A percentile compares a stretch with the other conserved stretches of the same genome.
Conservation (phyloP, 768 basidiomycete genomes). For the Tricholoma flavovirens region DNA sequence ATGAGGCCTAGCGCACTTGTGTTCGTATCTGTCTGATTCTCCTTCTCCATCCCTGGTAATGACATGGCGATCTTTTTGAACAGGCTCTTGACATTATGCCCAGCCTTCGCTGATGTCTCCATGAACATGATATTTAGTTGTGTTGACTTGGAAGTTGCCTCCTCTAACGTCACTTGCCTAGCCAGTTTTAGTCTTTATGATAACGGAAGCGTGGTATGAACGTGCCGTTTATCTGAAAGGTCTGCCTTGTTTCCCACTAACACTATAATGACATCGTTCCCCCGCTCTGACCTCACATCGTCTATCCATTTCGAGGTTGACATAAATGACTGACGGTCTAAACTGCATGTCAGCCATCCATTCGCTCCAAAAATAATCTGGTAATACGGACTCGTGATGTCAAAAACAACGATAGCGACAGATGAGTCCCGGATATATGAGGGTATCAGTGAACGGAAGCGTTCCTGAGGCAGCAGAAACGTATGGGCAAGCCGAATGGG, state of each 20-base stretch:
- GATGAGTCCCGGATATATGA: slow-evolving; percentile 99
- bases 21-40: slow-evolving; percentile 52
- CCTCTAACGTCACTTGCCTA: slow-evolving; percentile 98
- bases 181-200: slow-evolving; percentile 6
- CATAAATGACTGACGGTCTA: slow-evolving; percentile 95
- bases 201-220: slow-evolving; percentile 9
- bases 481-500: slow-evolving; percentile 1
- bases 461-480: slow-evolving; percentile 55
- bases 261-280: slow-evolving; percentile 97
- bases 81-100: slow-evolving; percentile 97
- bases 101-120: slow-evolving; percentile 99
- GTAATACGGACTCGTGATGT: slow-evolving; percentile 83
- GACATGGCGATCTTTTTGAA: slow-evolving; percentile 99
- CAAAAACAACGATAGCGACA: slow-evolving; percentile 97
- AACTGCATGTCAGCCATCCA: slow-evolving; percentile 3
- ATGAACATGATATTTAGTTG: slow-evolving; percentile 96
- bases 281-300: slow-evolving; percentile 95
- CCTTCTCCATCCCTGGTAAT: slow-evolving; percentile 92
- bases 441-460: slow-evolving; percentile 95
- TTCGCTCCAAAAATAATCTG: not conserved
- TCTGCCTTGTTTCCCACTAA: slow-evolving; percentile 99
- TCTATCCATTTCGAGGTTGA: slow-evolving; percentile 99
- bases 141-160: slow-evolving; percentile 87
- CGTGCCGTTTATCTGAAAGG: slow-evolving; percentile 94
- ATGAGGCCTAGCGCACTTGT: slow-evolving; percentile 35